phyloP scores from a whole-genome alignment of 139 green algal genomes.

The Chlamydomonas sp. region DNA sequence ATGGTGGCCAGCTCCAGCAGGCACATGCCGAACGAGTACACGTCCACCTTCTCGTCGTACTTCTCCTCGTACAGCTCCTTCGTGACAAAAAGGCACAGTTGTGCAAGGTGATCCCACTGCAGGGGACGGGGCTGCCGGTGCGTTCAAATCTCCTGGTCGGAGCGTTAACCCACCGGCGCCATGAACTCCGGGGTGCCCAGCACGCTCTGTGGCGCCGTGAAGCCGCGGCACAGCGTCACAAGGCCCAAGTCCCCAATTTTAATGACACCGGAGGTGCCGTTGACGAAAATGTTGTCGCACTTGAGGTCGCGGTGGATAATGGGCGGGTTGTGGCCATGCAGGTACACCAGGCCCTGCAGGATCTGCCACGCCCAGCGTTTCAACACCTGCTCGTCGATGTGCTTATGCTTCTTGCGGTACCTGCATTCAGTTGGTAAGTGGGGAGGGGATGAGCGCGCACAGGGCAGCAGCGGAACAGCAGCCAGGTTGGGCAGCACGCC shows the following conservation, averaged over 20 bases:
- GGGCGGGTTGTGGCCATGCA: constrained; percentile 91
- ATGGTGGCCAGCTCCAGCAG: constrained; percentile 98
- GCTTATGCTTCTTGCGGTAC: constrained; percentile 96
- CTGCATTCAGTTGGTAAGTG: too few relatives aligned
- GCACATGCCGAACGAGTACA: constrained; percentile 91
- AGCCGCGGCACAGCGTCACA: constrained; percentile 89
- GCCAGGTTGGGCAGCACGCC: too few relatives aligned
- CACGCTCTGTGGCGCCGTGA: constrained; percentile 92
- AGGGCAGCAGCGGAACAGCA: too few relatives aligned
- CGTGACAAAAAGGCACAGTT: background rate
- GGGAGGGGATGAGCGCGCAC: too few relatives aligned
- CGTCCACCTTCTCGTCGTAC: constrained; percentile 98
- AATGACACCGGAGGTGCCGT: constrained; percentile 92
- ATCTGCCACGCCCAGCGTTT: constrained; percentile 99
- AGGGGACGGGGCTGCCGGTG: too few relatives aligned
- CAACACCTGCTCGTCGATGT: constrained; percentile 89
- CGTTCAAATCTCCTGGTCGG: too few relatives aligned
- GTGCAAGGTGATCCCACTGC: too few relatives aligned
- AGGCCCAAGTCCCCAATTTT: constrained; percentile 99
- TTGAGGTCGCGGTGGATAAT: constrained; percentile 96
- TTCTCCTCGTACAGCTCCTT: constrained; percentile 99
- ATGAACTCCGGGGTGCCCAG: constrained; percentile 68
- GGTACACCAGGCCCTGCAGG: constrained; percentile 96
- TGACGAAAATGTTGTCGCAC: constrained; percentile 97
- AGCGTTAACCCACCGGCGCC: constrained; percentile 36